Percentiles rank a stretch among this genome's conserved stretches.
Conservation (phyloP, 345 rosid genomes). For the Hibiscus trionum region DNA sequence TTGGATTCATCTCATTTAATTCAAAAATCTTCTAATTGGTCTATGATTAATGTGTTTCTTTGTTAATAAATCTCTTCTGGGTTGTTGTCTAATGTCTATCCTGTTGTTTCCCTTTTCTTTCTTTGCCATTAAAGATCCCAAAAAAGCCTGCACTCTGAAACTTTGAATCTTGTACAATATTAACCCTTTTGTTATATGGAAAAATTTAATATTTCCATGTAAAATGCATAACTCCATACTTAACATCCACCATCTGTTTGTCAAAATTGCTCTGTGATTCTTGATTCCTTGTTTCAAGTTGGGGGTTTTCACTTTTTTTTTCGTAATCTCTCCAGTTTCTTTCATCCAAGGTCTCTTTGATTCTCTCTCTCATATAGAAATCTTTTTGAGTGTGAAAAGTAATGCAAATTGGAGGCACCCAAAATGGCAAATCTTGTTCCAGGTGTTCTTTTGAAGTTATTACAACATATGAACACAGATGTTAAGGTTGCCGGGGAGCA, state of each 20-base stretch:
- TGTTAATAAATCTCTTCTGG: slow-evolving; percentile 5
- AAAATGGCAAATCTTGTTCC: slow-evolving; percentile 92
- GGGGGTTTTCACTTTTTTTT: background rate
- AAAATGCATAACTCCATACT: background rate
- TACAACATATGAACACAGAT: slow-evolving; percentile 93
- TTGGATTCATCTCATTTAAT: slow-evolving; percentile 7
- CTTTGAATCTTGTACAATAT: slow-evolving; percentile 1
- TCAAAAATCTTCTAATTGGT: background rate
- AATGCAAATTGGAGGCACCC: slow-evolving; percentile 39
- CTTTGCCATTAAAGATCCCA: slow-evolving; percentile 3
- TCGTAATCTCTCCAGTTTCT: slow-evolving; percentile 1
- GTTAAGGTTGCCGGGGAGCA: slow-evolving; percentile 93
- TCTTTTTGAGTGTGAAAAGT: slow-evolving; percentile 11
- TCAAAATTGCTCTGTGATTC: background rate
- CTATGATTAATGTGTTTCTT: slow-evolving; percentile 6
- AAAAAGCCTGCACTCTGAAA: slow-evolving; percentile 15
- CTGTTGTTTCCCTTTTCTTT: slow-evolving; percentile 6
- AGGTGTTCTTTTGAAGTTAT: slow-evolving; percentile 88
- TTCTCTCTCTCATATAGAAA: background rate
- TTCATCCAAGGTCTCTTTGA: slow-evolving; percentile 15
- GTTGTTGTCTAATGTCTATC: slow-evolving; percentile 10
- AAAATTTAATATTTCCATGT: background rate
- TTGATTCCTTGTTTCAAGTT: slow-evolving; percentile 7
- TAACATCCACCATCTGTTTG: background rate
- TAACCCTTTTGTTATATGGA: background rate